Percentiles rank a stretch among this genome's conserved stretches.
These are phyloP conservation scores for Terfezia claveryi DNA, from an alignment of 495 filamentous ascomycete species.

Conservation along the genomic window DNA sequence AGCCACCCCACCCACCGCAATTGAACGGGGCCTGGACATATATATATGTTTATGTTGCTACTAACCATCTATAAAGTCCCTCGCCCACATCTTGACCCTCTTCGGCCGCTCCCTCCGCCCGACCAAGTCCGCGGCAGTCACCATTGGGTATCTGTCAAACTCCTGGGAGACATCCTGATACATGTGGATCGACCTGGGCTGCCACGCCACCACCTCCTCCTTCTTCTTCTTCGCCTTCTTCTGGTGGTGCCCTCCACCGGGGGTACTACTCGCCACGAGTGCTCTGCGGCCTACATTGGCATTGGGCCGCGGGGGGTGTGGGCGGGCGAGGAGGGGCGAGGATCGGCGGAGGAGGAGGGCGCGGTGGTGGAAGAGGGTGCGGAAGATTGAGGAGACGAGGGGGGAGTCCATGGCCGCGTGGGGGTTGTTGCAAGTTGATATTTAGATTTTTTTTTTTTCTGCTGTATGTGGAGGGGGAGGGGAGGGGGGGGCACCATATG, in stretches of 20 bases:
- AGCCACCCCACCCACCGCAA: too few species aligned
- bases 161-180: constrained; percentile 57
- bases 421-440: neutral
- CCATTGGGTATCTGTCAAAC: constrained; percentile 54
- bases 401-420: constrained; percentile 54
- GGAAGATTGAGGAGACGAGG: constrained; percentile 53
- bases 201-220: constrained; percentile 41
- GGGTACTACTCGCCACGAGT: neutral
- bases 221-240: neutral
- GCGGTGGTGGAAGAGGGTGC: constrained; percentile 55
- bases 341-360: constrained; percentile 6
- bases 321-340: neutral
- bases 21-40: too few species aligned
- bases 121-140: constrained; percentile 59
- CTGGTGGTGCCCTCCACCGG: neutral
- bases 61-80: constrained; percentile 91
- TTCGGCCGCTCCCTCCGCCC: constrained; percentile 50
- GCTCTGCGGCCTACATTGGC: neutral
- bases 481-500: too few species aligned
- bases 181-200: constrained; percentile 50
- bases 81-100: constrained; percentile 83
- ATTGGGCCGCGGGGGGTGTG: neutral
- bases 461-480: too few species aligned
- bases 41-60: too few species aligned
- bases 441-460: too few species aligned